These are phyloP conservation scores for Ophiostoma sp. DNA, from an alignment of 2,329 filamentous ascomycete species.

Conservation along the genomic window DNA sequence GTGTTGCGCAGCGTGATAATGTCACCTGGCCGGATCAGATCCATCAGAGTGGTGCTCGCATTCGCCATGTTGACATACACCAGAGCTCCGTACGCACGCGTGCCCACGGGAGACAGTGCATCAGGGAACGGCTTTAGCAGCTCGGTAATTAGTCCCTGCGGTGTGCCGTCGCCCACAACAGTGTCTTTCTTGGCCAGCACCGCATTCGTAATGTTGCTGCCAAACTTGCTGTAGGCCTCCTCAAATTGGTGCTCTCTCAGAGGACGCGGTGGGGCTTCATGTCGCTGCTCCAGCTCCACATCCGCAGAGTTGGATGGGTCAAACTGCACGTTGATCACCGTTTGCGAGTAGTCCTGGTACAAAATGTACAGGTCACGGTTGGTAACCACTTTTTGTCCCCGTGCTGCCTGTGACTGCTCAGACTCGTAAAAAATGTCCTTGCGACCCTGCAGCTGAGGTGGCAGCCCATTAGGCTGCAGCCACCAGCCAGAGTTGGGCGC, in stretches of 20 bases:
- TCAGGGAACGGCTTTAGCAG: constrained; percentile 68
- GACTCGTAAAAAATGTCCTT: constrained; percentile 78
- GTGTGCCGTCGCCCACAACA: constrained; percentile 77
- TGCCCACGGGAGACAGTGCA: constrained; percentile 78
- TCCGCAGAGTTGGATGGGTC: constrained; percentile 68
- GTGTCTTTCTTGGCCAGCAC: constrained; percentile 69
- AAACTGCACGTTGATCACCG: constrained; percentile 74
- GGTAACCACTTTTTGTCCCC: constrained; percentile 64
- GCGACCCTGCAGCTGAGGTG: constrained; percentile 74
- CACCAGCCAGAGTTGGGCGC: constrained; percentile 75
- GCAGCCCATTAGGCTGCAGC: constrained; percentile 71
- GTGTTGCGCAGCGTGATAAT: constrained; percentile 90
- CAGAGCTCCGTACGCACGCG: constrained; percentile 79
- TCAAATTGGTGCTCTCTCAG: constrained; percentile 93
- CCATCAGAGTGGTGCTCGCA: constrained; percentile 79
- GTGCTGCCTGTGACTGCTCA: constrained; percentile 67
- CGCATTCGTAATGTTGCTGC: constrained; percentile 67
- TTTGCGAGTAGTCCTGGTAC: constrained; percentile 95
- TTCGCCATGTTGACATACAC: constrained; percentile 96
- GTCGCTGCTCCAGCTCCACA: constrained; percentile 73
- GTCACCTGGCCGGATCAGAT: constrained; percentile 88
- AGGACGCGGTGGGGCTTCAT: constrained; percentile 74
- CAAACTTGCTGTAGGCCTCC: constrained; percentile 73
- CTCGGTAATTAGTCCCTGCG: constrained; percentile 70
- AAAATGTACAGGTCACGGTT: constrained; percentile 82